phyloP scores from a whole-genome alignment of 2,329 filamentous ascomycete genomes.

The Neophaeococcomyces mojaviensis region DNA sequence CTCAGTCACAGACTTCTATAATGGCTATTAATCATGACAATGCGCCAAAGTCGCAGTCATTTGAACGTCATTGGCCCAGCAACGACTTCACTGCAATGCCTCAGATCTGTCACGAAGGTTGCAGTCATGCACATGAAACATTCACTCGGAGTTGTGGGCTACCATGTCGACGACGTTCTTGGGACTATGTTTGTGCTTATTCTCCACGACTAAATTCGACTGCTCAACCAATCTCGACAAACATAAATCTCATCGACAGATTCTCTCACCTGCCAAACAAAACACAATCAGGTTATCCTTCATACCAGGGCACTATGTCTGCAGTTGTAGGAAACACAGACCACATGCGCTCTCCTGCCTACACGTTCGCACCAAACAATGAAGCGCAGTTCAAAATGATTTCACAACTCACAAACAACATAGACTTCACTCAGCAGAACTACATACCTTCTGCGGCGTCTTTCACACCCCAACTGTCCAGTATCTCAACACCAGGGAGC shows the following conservation, averaged over 20 bases:
- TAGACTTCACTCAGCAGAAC: neutral
- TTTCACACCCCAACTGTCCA: neutral
- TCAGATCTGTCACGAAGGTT: constrained; percentile 4
- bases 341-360: no score
- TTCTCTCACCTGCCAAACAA: constrained; percentile 4
- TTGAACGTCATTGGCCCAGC: neutral
- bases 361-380: constrained; percentile 1
- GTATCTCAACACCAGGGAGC: constrained; percentile 4
- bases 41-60: neutral
- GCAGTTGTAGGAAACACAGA: no score
- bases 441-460: neutral
- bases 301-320: neutral
- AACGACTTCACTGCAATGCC: constrained; percentile 5
- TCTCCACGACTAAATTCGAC: constrained; percentile 3
- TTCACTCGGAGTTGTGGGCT: neutral
- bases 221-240: neutral
- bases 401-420: neutral
- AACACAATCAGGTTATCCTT: neutral
- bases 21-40: neutral
- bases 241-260: neutral
- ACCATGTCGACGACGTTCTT: neutral
- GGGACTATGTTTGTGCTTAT: neutral
- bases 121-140: constrained; percentile 6
- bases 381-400: neutral
- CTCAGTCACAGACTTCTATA: neutral